These are phyloP conservation scores for Bryoerythrophyllum caledonicum DNA, from an alignment of 225 moss, liverwort and hornwort genomes.

Conservation along the genomic window DNA sequence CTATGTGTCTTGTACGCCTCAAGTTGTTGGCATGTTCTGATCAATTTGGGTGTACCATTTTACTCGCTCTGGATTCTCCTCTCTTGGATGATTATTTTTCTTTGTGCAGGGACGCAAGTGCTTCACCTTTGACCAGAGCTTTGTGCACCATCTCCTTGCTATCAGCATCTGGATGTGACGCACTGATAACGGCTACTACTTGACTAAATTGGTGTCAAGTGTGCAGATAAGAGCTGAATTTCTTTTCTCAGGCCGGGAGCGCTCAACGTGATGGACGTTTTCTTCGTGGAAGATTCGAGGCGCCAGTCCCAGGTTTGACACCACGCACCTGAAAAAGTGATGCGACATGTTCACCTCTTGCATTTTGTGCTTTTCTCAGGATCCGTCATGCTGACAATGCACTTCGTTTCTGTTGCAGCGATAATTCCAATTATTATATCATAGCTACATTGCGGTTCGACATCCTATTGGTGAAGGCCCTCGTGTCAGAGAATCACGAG, in stretches of 20 bases:
- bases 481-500: conserved; percentile 29
- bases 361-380: no score
- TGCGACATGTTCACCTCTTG: not conserved
- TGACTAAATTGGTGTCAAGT: not conserved
- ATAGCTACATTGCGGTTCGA: no score
- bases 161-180: not conserved
- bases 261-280: not conserved
- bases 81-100: conserved; percentile 3
- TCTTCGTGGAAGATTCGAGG: not conserved
- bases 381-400: conserved; percentile 10
- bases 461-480: not conserved
- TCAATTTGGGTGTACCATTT: not conserved
- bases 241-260: not conserved
- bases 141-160: not conserved
- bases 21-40: conserved; percentile 19
- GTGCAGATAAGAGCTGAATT: not conserved
- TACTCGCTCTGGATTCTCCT: conserved; percentile 1
- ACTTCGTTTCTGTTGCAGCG: not conserved
- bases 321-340: conserved; percentile 18
- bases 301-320: not conserved
- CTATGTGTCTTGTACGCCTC: not conserved
- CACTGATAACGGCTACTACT: not conserved
- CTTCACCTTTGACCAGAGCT: not conserved
- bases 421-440: not conserved
- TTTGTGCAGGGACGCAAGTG: not conserved